Evolutionary conservation across 2,329 filamentous ascomycete genomes (phyloP).

Genomic region (Ceratocystis cubensis): DNA sequence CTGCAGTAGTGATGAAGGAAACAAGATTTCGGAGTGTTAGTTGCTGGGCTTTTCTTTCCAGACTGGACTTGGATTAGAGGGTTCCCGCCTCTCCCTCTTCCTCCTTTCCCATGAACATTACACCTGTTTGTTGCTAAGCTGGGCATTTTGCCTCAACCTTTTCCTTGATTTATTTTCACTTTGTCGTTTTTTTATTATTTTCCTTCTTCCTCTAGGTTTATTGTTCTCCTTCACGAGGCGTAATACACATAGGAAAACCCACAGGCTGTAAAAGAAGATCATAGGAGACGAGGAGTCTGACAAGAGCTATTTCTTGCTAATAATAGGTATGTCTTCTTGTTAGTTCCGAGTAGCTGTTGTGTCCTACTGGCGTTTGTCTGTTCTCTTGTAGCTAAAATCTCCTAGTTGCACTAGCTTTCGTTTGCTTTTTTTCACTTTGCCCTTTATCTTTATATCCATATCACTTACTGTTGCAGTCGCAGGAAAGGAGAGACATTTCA

Average conservation of each 20-base stretch:
- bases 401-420: neutral
- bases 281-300: neutral
- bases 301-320: neutral
- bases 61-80: neutral
- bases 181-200: neutral
- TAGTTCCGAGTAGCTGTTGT: no score
- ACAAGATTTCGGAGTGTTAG: neutral
- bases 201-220: neutral
- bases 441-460: neutral
- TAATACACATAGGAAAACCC: neutral
- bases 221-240: neutral
- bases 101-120: neutral
- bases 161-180: neutral
- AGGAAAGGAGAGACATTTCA: conserved; percentile 4
- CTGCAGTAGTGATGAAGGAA: neutral
- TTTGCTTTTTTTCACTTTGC: neutral
- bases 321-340: no score
- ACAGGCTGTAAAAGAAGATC: neutral
- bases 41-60: neutral
- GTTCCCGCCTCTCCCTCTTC: neutral
- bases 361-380: neutral
- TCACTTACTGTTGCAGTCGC: neutral
- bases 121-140: neutral
- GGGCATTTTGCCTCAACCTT: neutral
- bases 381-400: neutral